Evolutionary conservation across 2,329 filamentous ascomycete species (phyloP).

Genomic region (Colletotrichum limetticola): DNA sequence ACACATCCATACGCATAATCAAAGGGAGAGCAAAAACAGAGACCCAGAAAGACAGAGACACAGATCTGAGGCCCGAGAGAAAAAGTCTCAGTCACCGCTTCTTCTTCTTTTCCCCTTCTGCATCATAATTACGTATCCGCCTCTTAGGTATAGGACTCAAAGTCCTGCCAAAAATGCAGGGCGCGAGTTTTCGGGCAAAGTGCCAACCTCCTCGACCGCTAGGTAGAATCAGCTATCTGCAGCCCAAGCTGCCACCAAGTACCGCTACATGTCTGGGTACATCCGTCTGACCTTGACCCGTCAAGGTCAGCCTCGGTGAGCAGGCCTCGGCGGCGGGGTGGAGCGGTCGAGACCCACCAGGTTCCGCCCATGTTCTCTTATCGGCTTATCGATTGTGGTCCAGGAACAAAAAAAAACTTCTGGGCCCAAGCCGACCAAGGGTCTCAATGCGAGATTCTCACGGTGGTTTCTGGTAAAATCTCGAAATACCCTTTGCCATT

Average conservation of each 20-base stretch:
- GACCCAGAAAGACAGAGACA: not conserved
- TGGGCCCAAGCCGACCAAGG: slow-evolving; percentile 13
- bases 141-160: not conserved
- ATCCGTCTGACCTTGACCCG: not conserved
- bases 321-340: not conserved
- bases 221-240: slow-evolving; percentile 23
- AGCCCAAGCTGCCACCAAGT: not conserved
- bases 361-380: not conserved
- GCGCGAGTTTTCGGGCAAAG: not conserved
- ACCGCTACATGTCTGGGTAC: not conserved
- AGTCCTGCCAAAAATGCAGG: slow-evolving; percentile 12
- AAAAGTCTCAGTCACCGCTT: slow-evolving; percentile 10
- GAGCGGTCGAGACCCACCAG: not conserved
- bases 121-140: not conserved
- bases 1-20: not conserved
- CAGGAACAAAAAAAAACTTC: slow-evolving; percentile 27
- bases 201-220: slow-evolving; percentile 17
- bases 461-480: slow-evolving; percentile 10
- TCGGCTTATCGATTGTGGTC: slow-evolving; percentile 29
- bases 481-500: not conserved
- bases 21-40: not conserved
- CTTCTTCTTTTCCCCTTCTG: slow-evolving; percentile 9
- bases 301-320: slow-evolving; percentile 14
- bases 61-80: not conserved
- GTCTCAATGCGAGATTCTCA: slow-evolving; percentile 2